Conservation (phyloP, 306 rosid genomes). For the Neltuma alba region DNA sequence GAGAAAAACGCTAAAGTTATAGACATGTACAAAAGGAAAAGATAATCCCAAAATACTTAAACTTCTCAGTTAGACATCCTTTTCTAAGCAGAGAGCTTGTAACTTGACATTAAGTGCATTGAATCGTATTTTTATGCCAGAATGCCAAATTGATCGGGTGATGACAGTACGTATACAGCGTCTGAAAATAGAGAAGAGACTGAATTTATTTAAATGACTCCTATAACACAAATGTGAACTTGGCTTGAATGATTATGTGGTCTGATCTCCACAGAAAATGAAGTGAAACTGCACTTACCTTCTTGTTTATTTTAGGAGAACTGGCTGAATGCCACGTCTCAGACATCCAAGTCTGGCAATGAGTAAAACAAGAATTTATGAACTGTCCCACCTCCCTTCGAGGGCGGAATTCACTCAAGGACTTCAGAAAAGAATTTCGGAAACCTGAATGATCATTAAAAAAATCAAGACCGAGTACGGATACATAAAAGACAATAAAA, state of each 20-base stretch:
- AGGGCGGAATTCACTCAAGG: constrained; percentile 64
- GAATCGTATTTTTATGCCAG: constrained; percentile 12
- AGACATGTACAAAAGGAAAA: background rate
- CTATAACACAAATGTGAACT: constrained; percentile 19
- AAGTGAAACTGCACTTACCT: constrained; percentile 51
- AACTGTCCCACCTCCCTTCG: constrained; percentile 71
- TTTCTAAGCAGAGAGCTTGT: constrained; percentile 23
- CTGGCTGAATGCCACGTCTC: constrained; percentile 84
- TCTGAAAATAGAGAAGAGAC: constrained; percentile 18
- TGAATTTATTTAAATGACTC: constrained; percentile 3
- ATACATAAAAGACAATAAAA: background rate
- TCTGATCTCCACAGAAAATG: constrained; percentile 14
- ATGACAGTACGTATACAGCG: constrained; percentile 12
- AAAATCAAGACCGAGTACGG: constrained; percentile 30
- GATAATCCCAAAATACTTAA: constrained; percentile 5
- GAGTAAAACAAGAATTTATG: constrained; percentile 82
- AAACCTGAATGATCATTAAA: constrained; percentile 57
- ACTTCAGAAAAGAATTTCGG: constrained; percentile 73
- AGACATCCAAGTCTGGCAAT: constrained; percentile 80
- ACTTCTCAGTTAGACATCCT: constrained; percentile 6
- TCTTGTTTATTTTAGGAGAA: constrained; percentile 74
- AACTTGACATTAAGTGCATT: background rate
- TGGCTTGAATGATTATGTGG: constrained; percentile 3
- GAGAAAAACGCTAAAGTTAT: background rate
- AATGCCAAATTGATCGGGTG: constrained; percentile 26